Evolutionary conservation across 495 filamentous ascomycete species (phyloP).

Genomic region (Neurospora sp.): DNA sequence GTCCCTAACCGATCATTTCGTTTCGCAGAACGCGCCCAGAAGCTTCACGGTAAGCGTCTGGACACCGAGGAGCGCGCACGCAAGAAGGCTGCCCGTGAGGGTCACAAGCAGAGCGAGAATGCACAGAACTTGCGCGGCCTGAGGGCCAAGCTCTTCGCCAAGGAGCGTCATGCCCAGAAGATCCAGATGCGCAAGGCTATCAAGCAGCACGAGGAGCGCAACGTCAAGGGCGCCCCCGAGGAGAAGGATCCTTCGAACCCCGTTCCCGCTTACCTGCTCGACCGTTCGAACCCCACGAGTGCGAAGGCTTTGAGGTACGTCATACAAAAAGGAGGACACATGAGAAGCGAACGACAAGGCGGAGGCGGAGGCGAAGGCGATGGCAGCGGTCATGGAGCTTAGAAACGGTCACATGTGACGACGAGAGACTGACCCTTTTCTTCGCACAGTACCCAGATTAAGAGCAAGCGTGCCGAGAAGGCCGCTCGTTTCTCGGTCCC

Average conservation of each 20-base stretch:
- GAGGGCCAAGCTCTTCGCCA: conserved; percentile 86
- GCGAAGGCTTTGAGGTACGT: conserved; percentile 76
- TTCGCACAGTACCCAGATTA: conserved; percentile 19
- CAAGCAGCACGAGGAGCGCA: conserved; percentile 86
- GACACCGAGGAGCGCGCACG: conserved; percentile 87
- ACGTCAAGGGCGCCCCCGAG: conserved; percentile 82
- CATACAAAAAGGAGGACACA: conserved; percentile 70
- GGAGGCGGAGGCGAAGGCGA: not conserved
- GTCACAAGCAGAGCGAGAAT: conserved; percentile 73
- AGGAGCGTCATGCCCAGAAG: conserved; percentile 92
- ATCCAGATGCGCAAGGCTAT: conserved; percentile 98
- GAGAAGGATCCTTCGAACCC: conserved; percentile 62
- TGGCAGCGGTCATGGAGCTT: not conserved
- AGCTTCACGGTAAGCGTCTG: conserved; percentile 47
- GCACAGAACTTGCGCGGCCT: conserved; percentile 88
- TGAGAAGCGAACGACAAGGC: conserved; percentile 10
- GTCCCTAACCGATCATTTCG: conserved; percentile 1
- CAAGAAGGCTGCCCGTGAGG: conserved; percentile 80
- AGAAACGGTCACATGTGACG: not conserved
- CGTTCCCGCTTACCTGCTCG: conserved; percentile 80
- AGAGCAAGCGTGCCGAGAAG: conserved; percentile 62
- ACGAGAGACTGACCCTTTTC: not conserved
- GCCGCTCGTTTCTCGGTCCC: conserved; percentile 94
- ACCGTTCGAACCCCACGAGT: conserved; percentile 72
- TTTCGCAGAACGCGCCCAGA: conserved; percentile 19